Percentiles rank a stretch among this genome's conserved stretches.
Conservation (phyloP, 495 filamentous ascomycete genomes). For the Penicillium canescens region DNA sequence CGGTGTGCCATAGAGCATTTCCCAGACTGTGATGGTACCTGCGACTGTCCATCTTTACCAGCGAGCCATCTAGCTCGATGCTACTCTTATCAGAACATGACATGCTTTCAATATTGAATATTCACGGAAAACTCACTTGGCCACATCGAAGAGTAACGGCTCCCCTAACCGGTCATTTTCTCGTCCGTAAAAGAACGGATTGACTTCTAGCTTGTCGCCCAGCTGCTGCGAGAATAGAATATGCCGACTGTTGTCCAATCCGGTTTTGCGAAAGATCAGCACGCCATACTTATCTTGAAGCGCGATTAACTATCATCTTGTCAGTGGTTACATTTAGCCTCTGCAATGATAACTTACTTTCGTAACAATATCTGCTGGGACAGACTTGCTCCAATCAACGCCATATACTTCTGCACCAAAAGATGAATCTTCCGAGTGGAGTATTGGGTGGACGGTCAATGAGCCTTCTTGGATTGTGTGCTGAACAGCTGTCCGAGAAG, state of each 20-base stretch:
- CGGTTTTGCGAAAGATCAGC: conserved; percentile 20
- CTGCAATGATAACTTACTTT: conserved; percentile 7
- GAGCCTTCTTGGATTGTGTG: conserved; percentile 8
- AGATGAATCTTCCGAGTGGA: conserved; percentile 2
- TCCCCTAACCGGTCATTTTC: conserved; percentile 21
- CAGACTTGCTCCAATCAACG: conserved; percentile 14
- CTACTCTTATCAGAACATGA: conserved; percentile 1
- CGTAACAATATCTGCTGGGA: conserved; percentile 9
- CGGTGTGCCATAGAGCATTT: conserved; percentile 25
- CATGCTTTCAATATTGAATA: background rate
- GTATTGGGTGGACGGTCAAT: conserved; percentile 10
- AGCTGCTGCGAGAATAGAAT: conserved; percentile 23
- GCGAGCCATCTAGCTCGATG: conserved; percentile 21
- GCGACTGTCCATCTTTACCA: conserved; percentile 19
- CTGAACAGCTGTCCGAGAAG: background rate
- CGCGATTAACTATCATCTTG: conserved; percentile 11
- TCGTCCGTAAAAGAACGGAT: conserved; percentile 24
- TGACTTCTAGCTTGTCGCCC: conserved; percentile 20
- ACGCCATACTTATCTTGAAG: conserved; percentile 20
- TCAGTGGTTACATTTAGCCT: background rate
- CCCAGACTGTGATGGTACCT: conserved; percentile 24
- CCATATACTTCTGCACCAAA: conserved; percentile 21
- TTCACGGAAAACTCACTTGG: conserved; percentile 10
- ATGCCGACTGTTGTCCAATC: conserved; percentile 17
- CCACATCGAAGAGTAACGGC: conserved; percentile 21